Evolutionary conservation across 164 flowering plant genomes (phyloP), one percentile per base, ranked within the genome.

Genomic region (Akebia trifoliata): DNA sequence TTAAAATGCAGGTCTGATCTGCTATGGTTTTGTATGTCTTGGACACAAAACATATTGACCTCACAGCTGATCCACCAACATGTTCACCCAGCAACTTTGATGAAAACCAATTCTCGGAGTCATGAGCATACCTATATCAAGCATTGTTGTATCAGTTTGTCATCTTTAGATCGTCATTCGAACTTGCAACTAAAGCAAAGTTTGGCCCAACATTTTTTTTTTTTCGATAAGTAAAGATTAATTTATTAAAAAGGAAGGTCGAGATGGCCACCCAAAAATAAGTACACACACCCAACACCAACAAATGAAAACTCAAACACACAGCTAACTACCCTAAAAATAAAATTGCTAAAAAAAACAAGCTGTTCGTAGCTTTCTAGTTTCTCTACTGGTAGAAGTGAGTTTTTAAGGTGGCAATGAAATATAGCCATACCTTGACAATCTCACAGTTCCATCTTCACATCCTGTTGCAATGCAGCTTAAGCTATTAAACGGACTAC

Each of bases 41-140:
- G 57, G 89, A 82, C 44, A 86, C 87, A 39, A 56, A 80, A 67
- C 81, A 87, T 57, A 94, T 68, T 46, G 99, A 84, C 63, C 96
- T 81, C 57, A 94, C 97, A 52, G 97, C 95, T 62, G 99, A 94
- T 66, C 99, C 96, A 47, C 93, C 97, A 71, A 94, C 96, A 84
- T 94, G 97, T 63, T 94, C 96, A 36, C 99, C 99, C 47, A 94
- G 83, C 72, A 82, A 68, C 59, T 86, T 86, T 46, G 99, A 94
- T 39, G 77, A 43, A 22, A 79, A 72, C 89, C 90, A 82, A 62
- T 74, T 75, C 37, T 70, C 76, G 57, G 30, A 30, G 22, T 76
- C 84, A 39, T 75, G 64, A 25, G 57, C 56, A 68, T 78, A 86
- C 78, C 98, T 91, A 70, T 38, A 63, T 29, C 62, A 67, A 4